These are phyloP conservation scores for Fonsecaea erecta DNA, from an alignment of 2,329 filamentous ascomycete species.

Conservation along the genomic window DNA sequence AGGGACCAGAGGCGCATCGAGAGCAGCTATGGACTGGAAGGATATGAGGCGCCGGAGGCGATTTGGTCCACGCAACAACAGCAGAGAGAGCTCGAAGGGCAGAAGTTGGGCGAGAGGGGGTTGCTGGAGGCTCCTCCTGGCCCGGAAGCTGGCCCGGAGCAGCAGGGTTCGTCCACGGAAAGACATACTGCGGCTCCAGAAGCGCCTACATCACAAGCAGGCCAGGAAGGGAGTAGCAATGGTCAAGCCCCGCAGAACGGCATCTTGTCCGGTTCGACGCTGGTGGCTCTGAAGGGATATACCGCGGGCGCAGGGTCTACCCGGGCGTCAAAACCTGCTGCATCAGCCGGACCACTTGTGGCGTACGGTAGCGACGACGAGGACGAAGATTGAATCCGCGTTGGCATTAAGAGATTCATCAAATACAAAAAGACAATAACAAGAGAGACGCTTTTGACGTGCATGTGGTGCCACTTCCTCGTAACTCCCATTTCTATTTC, in stretches of 20 bases:
- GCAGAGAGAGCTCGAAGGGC: slow-evolving; percentile 69
- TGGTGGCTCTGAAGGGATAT: slow-evolving; percentile 72
- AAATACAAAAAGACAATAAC: too few relatives aligned
- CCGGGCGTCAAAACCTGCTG: slow-evolving; percentile 55
- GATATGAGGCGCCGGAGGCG: slow-evolving; percentile 92
- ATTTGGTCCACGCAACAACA: slow-evolving; percentile 86
- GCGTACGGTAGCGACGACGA: slow-evolving; percentile 89
- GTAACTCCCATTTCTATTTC: neutral
- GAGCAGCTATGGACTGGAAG: slow-evolving; percentile 76
- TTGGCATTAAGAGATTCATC: too few relatives aligned
- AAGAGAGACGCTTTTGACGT: too few relatives aligned
- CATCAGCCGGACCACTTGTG: slow-evolving; percentile 73
- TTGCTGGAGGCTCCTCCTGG: slow-evolving; percentile 52
- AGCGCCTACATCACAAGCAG: slow-evolving; percentile 14
- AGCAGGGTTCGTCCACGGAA: slow-evolving; percentile 24
- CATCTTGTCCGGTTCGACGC: slow-evolving; percentile 80
- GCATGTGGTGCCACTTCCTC: too few relatives aligned
- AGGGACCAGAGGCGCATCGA: slow-evolving; percentile 91
- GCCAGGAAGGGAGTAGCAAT: slow-evolving; percentile 37
- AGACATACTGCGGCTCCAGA: slow-evolving; percentile 23
- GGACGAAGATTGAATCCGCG: slow-evolving; percentile 62
- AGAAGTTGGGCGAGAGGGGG: slow-evolving; percentile 55
- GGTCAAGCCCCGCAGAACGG: slow-evolving; percentile 53
- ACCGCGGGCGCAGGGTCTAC: slow-evolving; percentile 52
- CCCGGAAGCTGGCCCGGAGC: neutral